Base-by-base conservation (phyloP, 2,329 filamentous ascomycete genomes). In the Alternaria burnsii region DNA sequence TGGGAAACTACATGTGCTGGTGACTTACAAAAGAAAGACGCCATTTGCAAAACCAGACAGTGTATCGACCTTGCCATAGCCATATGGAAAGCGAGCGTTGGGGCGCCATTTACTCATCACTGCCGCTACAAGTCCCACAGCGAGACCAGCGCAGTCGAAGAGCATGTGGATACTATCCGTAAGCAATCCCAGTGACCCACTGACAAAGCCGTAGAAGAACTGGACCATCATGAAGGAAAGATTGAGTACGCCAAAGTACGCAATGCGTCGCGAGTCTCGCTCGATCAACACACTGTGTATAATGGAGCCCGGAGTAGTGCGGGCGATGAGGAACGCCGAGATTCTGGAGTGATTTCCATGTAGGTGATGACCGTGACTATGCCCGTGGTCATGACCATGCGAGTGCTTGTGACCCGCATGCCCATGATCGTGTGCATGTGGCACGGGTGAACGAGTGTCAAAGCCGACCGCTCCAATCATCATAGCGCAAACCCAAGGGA, bases 131-230 rank as follows among this genome's bases (percentile, higher is more conserved):
- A 99, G 84, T 11, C 95, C 95, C 36, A 99, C 93, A 1, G 92
- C 88, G 28, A 99, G 85, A 20, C 94, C 95, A 36, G 97, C 89
- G 69, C 95, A 99, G 79, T 99, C 95, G 71, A 99, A 98, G 73
- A 99, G 94, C 95, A 99, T 99, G 80, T 99, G 95, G 65, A 99
- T 95, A 72, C 94, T 98, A 79, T 99, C 95, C 68, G 93, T 97
- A 18, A 99, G 87, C n/a, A 99, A 85, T 3, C 95, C 95, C 5
- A 99, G 83, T 0, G 95, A 99, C 68, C 97, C 94, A 4, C 93
- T 98, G 11, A 95, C 82, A 71, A 95, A 96, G 50, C 95, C 95
- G 74, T 99, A 99, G 63, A 94, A 93, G 41, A 94, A 91, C 73
- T 99, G 95, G 1, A 99, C 88, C 34, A 91, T 82, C 95, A 99